phyloP scores from a whole-genome alignment of 768 basidiomycete species.

The Porphyrellus cyaneotinctus region DNA sequence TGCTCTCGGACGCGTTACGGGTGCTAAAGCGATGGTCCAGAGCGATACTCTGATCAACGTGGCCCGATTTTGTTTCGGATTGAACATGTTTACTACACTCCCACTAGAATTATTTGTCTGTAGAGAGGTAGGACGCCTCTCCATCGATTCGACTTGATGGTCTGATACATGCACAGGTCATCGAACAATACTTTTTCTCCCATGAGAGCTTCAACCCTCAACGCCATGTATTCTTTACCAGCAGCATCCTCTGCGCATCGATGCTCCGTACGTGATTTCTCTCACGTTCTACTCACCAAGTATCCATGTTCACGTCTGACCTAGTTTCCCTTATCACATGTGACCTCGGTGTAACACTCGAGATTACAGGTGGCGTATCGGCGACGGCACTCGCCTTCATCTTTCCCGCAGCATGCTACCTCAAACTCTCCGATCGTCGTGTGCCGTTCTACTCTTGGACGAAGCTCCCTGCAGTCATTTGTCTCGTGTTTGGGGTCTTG shows the following conservation, averaged over 20 bases:
- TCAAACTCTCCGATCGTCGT: slow-evolving; percentile 59
- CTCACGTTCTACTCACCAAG: neutral
- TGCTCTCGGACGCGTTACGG: neutral
- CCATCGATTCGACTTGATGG: neutral
- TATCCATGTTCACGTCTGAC: neutral
- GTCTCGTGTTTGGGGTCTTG: slow-evolving; percentile 67
- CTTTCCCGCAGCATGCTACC: slow-evolving; percentile 83
- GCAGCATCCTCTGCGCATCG: slow-evolving; percentile 71
- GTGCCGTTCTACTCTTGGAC: slow-evolving; percentile 63
- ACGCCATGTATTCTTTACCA: slow-evolving; percentile 89
- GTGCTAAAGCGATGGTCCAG: slow-evolving; percentile 33
- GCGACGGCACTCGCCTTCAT: slow-evolving; percentile 92
- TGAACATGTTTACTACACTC: slow-evolving; percentile 98
- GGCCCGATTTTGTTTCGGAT: slow-evolving; percentile 88
- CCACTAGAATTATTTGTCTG: slow-evolving; percentile 97
- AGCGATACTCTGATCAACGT: slow-evolving; percentile 89
- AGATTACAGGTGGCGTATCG: slow-evolving; percentile 96
- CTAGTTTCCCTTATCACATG: slow-evolving; percentile 89
- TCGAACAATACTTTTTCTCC: slow-evolving; percentile 95
- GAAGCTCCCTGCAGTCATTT: slow-evolving; percentile 72
- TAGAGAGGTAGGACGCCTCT: slow-evolving; percentile 61
- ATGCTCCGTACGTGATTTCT: slow-evolving; percentile 62
- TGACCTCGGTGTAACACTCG: slow-evolving; percentile 96
- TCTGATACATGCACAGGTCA: slow-evolving; percentile 50
- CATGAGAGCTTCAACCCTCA: slow-evolving; percentile 77